phyloP scores from a whole-genome alignment of 169 alveolate genomes.

The Cryptosporidium sp. region DNA sequence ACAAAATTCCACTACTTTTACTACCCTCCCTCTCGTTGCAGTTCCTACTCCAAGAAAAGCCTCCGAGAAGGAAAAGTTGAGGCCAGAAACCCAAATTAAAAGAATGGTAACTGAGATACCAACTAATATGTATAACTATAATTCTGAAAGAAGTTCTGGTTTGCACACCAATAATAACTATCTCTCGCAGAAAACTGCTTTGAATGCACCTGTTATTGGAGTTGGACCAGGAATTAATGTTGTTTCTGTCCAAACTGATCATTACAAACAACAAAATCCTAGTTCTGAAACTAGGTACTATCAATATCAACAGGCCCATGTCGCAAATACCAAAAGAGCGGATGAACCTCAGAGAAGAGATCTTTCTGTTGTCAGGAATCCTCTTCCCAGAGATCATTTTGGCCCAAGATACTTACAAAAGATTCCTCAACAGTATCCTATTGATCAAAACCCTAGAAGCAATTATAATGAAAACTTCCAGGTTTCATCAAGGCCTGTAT shows the following conservation, averaged over 20 bases:
- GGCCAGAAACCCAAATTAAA: constrained; percentile 17
- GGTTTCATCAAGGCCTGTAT: not conserved
- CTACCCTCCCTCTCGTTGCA: constrained; percentile 63
- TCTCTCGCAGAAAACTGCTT: not conserved
- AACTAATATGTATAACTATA: not conserved
- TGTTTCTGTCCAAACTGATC: not conserved
- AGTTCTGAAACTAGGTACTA: not conserved
- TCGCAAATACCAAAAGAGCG: not conserved
- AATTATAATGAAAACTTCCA: not conserved
- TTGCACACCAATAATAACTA: not conserved
- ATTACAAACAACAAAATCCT: not conserved
- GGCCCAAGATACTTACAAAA: not conserved
- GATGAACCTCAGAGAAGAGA: not conserved
- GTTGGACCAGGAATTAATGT: not conserved
- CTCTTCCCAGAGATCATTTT: not conserved
- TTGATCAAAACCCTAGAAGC: not conserved
- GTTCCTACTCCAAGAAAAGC: constrained; percentile 65
- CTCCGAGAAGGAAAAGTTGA: not conserved
- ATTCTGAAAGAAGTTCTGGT: not conserved
- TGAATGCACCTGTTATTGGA: not conserved
- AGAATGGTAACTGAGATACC: constrained; percentile 64
- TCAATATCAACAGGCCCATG: not conserved
- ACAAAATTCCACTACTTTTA: not conserved
- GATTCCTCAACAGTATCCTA: not conserved
- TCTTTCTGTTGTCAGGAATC: not conserved